Conservation (phyloP, 345 rosid genomes). For the Rhizophora mangle region DNA sequence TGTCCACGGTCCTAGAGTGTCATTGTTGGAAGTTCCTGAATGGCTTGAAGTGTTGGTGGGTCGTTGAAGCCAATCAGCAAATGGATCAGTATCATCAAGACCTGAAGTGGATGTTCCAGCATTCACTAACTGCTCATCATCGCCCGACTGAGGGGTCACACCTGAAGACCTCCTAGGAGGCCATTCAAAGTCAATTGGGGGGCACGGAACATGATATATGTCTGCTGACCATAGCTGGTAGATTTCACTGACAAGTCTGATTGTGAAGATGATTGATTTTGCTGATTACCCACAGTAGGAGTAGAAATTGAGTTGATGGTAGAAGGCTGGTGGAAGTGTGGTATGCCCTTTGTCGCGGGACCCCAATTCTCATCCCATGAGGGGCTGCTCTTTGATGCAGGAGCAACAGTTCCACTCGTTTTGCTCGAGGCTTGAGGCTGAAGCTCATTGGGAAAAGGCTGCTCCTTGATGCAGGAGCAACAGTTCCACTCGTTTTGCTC, state of each 20-base stretch:
- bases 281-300: too few relatives aligned
- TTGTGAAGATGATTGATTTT: conserved; percentile 22
- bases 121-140: conserved; percentile 37
- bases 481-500: too few relatives aligned
- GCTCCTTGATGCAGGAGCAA: too few relatives aligned
- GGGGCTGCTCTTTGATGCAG: conserved; percentile 19
- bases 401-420: too few relatives aligned
- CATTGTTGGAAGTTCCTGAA: conserved; percentile 45
- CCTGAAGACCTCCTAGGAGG: conserved; percentile 62
- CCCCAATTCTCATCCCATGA: conserved; percentile 97
- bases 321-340: background rate
- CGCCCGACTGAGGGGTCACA: conserved; percentile 24
- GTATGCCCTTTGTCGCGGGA: conserved; percentile 38
- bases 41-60: conserved; percentile 33
- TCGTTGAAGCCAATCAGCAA: conserved; percentile 83
- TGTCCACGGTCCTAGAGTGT: conserved; percentile 20
- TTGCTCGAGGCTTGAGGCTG: too few relatives aligned
- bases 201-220: conserved; percentile 46
- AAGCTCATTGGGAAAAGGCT: too few relatives aligned
- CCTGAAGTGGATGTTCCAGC: conserved; percentile 40
- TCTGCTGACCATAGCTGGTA: conserved; percentile 39
- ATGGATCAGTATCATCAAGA: conserved; percentile 78
- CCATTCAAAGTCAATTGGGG: conserved; percentile 85
- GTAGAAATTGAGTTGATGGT: too few relatives aligned
- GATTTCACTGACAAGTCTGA: conserved; percentile 37